Conservation (phyloP, 805 yeast genomes). For the Danielia oregonensis region DNA sequence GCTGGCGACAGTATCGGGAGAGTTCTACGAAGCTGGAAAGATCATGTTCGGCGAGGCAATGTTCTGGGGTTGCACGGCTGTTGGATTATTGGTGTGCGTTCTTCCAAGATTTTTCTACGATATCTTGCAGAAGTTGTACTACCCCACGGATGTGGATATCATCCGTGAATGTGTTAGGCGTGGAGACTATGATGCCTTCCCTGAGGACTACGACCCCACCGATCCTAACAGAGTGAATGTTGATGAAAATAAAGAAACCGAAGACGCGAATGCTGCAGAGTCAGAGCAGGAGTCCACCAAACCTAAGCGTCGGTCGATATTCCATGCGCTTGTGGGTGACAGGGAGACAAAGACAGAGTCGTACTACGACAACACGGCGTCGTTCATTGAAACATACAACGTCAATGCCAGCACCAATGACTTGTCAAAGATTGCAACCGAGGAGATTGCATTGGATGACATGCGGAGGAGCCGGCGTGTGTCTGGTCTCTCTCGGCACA, state of each 20-base stretch:
- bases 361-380: slow-evolving; percentile 30
- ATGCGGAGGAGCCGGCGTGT: slow-evolving; percentile 7
- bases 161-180: slow-evolving; percentile 64
- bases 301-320: slow-evolving; percentile 1
- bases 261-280: slow-evolving; percentile 3
- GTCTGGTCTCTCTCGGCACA: slow-evolving; percentile 14
- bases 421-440: slow-evolving; percentile 13
- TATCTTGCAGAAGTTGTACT: slow-evolving; percentile 46
- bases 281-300: slow-evolving; percentile 4
- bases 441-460: slow-evolving; percentile 49
- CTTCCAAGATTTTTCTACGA: slow-evolving; percentile 67
- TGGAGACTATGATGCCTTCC: slow-evolving; percentile 68
- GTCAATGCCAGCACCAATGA: background rate
- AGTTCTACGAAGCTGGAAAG: slow-evolving; percentile 62
- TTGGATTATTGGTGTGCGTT: slow-evolving; percentile 62
- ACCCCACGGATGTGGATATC: slow-evolving; percentile 69
- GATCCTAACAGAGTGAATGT: slow-evolving; percentile 57
- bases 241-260: slow-evolving; percentile 1
- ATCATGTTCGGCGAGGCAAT: slow-evolving; percentile 52
- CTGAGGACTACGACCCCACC: slow-evolving; percentile 72
- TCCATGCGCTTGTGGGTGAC: slow-evolving; percentile 1
- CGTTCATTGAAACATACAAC: slow-evolving; percentile 32
- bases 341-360: slow-evolving; percentile 27
- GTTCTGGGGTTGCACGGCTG: slow-evolving; percentile 65
- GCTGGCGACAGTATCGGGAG: slow-evolving; percentile 45